These are phyloP conservation scores for Lactarius hengduanensis DNA, from an alignment of 768 basidiomycete genomes.

Conservation along the genomic window DNA sequence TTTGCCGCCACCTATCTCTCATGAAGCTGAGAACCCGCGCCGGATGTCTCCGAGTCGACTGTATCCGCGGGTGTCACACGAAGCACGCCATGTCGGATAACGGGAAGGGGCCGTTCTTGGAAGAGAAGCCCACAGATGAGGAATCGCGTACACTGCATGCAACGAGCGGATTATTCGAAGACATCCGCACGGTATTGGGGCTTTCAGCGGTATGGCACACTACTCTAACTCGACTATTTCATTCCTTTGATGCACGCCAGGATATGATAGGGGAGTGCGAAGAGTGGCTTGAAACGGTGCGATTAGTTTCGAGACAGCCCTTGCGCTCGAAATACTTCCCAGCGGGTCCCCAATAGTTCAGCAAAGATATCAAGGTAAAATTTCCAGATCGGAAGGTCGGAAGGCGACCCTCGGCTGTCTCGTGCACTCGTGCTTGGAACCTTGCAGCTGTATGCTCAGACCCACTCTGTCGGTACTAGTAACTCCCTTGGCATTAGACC, in stretches of 20 bases:
- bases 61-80: neutral
- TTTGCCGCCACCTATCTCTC: neutral
- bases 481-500: neutral
- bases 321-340: slow-evolving; percentile 18
- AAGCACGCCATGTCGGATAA: neutral
- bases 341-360: neutral
- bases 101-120: neutral
- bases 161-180: slow-evolving; percentile 6
- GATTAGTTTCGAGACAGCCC: neutral
- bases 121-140: neutral
- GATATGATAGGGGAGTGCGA: slow-evolving; percentile 11
- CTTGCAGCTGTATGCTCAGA: neutral
- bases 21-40: neutral
- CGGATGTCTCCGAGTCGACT: too few relatives aligned
- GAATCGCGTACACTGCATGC: neutral
- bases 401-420: neutral
- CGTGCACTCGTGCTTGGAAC: neutral
- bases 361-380: neutral
- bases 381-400: neutral
- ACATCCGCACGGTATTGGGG: slow-evolving; percentile 19
- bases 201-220: slow-evolving; percentile 12
- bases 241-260: neutral
- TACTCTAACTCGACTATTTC: neutral
- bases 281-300: slow-evolving; percentile 15
- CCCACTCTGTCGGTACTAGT: neutral